Conservation (phyloP, 1,139 yeast species). For the Yamadazyma sp. region DNA sequence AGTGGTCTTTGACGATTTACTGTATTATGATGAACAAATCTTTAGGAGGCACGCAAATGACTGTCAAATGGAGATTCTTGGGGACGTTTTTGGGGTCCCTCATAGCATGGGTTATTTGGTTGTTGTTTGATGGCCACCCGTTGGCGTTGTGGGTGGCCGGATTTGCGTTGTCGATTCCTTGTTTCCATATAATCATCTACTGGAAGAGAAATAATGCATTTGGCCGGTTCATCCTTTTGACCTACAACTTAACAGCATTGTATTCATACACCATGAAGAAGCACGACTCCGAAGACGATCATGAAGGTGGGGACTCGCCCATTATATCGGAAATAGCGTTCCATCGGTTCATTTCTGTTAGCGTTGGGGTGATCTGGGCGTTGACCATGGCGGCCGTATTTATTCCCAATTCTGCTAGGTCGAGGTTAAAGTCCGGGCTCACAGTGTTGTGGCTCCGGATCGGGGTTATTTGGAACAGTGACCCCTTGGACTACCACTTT, state of each 20-base stretch:
- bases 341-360: slow-evolving; percentile 73
- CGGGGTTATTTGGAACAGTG: slow-evolving; percentile 79
- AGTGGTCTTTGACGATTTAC: slow-evolving; percentile 81
- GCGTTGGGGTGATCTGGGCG: slow-evolving; percentile 78
- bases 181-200: slow-evolving; percentile 66
- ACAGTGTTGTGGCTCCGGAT: slow-evolving; percentile 73
- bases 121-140: slow-evolving; percentile 55
- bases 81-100: slow-evolving; percentile 77
- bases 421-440: slow-evolving; percentile 62
- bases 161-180: slow-evolving; percentile 57
- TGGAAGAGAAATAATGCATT: slow-evolving; percentile 67
- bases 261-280: slow-evolving; percentile 71
- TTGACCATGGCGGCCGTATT: slow-evolving; percentile 61
- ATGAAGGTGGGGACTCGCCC: slow-evolving; percentile 71
- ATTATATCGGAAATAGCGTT: slow-evolving; percentile 75
- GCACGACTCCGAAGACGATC: slow-evolving; percentile 61
- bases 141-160: slow-evolving; percentile 58
- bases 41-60: slow-evolving; percentile 82
- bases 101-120: slow-evolving; percentile 62
- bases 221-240: slow-evolving; percentile 71
- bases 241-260: slow-evolving; percentile 77
- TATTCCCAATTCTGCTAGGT: slow-evolving; percentile 75
- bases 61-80: slow-evolving; percentile 70
- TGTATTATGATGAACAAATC: slow-evolving; percentile 85
- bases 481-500: slow-evolving; percentile 37